Evolutionary conservation across 177 flowering plant species (phyloP), one percentile per base, ranked within the genome.

Genomic region (Vitis hybrid): DNA sequence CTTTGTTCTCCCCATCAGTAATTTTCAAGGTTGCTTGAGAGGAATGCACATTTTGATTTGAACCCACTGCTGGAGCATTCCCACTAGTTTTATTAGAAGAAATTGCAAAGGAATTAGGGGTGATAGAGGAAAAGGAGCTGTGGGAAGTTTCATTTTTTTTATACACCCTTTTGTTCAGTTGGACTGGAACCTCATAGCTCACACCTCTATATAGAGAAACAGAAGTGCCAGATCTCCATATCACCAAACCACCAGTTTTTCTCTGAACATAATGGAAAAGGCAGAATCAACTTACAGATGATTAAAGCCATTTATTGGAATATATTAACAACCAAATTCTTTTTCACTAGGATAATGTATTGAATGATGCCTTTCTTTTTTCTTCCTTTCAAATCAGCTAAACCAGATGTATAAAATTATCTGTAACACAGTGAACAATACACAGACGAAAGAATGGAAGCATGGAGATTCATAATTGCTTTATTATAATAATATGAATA

Each of bases 231-330:
- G 97, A 89, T 71, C 97, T 89, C 98, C 97, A 96, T 74, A 96
- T 84, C 62, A 96, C 97, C 81, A 96, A 68, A 2, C 99, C 99
- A 69, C 98, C 97, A 70, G 99, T 93, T 80, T 85, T 96, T 75
- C 91, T 86, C 99, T 93, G 85, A 50, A 72, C 63, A 78, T 0
- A 45, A 64, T 45, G 8, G 55, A 19, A 60, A 64, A 67, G 17
- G 64, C 12, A 26, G 13, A 11, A 67, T 49, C 61, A 78, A 45
- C 11, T 52, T 1, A 52, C 12, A 19, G 13, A 15, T 12, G 56
- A 17, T 13, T 14, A 54, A 15, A 54, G 2, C 2, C 17, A 54
- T 15, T 14, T 12, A 54, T 14, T 15, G 56, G 17, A 17, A 54
- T 54, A 15, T 14, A 54, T 54, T 15, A 15, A 6, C 56, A 54